These are phyloP conservation scores for Ophiostoma ulmi DNA, from an alignment of 2,329 filamentous ascomycete species.

Conservation along the genomic window DNA sequence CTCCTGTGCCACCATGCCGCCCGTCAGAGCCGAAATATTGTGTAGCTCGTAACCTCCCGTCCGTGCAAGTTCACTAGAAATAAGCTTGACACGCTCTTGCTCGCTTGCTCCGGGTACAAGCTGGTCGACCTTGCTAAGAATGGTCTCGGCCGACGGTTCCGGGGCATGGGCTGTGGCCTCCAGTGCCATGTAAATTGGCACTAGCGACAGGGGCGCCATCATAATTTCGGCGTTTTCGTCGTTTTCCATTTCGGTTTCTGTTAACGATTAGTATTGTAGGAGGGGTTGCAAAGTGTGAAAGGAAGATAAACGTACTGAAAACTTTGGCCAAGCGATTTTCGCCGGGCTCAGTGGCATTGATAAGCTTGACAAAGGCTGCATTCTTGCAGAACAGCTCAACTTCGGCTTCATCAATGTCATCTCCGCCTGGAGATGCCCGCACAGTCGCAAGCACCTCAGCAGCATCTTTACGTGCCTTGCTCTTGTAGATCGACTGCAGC, in stretches of 20 bases:
- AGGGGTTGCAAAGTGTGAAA: constrained; percentile 15
- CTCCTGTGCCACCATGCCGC: constrained; percentile 94
- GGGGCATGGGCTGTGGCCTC: constrained; percentile 46
- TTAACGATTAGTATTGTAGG: constrained; percentile 19
- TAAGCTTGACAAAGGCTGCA: constrained; percentile 83
- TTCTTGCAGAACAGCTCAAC: constrained; percentile 95
- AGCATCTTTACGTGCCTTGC: constrained; percentile 73
- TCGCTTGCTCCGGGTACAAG: constrained; percentile 43
- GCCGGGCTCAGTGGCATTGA: constrained; percentile 49
- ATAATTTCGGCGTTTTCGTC: constrained; percentile 49
- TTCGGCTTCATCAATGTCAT: constrained; percentile 60
- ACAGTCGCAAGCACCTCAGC: constrained; percentile 67
- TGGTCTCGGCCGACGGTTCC: constrained; percentile 47
- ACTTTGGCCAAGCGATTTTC: constrained; percentile 48
- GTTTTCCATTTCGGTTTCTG: constrained; percentile 51
- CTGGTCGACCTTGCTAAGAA: constrained; percentile 45
- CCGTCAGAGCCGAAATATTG: constrained; percentile 81
- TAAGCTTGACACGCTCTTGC: constrained; percentile 48
- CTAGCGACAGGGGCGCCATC: constrained; percentile 52
- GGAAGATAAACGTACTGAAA: constrained; percentile 44
- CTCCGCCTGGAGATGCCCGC: constrained; percentile 46
- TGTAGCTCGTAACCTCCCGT: constrained; percentile 82
- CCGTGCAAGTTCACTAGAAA: constrained; percentile 64
- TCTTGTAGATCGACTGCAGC: constrained; percentile 89
- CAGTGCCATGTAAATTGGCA: constrained; percentile 66